Percentiles rank a stretch among this genome's conserved stretches.
These are phyloP conservation scores for Cyberlindnera samutprakarnensis DNA, from an alignment of 805 yeast genomes.

Conservation along the genomic window DNA sequence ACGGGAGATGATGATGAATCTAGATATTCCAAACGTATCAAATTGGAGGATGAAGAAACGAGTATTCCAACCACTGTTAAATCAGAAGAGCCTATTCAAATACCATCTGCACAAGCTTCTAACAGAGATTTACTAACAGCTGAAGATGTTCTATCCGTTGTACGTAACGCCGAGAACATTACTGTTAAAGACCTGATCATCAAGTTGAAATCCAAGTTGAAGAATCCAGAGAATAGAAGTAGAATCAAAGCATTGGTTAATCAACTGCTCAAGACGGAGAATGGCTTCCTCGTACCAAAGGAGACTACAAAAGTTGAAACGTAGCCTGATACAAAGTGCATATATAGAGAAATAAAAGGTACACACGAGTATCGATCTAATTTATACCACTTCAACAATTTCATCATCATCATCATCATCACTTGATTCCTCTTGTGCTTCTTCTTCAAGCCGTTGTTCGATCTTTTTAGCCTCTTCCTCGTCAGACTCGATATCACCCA, in stretches of 20 bases:
- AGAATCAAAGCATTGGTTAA: constrained; percentile 52
- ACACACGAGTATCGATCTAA: no score
- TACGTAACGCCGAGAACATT: constrained; percentile 35
- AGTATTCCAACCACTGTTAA: constrained; percentile 1
- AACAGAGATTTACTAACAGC: constrained; percentile 46
- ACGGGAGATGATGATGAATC: constrained; percentile 13
- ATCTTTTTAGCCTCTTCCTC: constrained; percentile 26
- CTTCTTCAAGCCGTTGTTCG: no score
- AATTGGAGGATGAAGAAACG: constrained; percentile 21
- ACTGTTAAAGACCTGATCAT: constrained; percentile 58
- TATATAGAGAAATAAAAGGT: neutral
- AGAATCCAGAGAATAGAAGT: constrained; percentile 55
- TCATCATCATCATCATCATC: constrained; percentile 19
- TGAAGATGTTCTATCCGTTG: constrained; percentile 61
- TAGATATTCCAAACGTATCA: constrained; percentile 33
- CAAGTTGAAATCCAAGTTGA: constrained; percentile 53
- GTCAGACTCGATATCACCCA: constrained; percentile 30
- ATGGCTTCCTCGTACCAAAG: constrained; percentile 23
- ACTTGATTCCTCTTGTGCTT: constrained; percentile 10
- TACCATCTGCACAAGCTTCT: neutral
- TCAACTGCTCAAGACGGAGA: constrained; percentile 45
- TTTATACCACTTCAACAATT: constrained; percentile 10
- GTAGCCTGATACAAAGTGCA: neutral
- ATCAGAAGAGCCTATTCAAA: neutral
- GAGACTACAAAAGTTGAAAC: neutral